Evolutionary conservation across 371 early-diverging fungal genomes (phyloP).

Genomic region (Nematocida sp.): DNA sequence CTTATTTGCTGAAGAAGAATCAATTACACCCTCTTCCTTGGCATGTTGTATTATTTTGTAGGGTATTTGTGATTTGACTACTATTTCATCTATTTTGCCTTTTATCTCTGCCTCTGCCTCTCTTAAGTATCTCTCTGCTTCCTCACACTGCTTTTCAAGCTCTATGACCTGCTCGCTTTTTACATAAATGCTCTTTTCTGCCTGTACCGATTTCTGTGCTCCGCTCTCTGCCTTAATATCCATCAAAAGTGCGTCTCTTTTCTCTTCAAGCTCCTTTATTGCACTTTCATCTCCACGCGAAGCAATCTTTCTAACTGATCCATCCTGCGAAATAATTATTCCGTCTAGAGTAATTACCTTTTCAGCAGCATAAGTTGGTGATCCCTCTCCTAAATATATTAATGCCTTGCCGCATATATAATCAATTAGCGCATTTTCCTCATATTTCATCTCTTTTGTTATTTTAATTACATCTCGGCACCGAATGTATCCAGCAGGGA

Average conservation of each 20-base stretch:
- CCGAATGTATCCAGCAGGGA: conserved; percentile 11
- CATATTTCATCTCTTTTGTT: background rate
- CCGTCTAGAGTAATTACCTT: conserved; percentile 54
- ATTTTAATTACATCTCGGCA: conserved; percentile 11
- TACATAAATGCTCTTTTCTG: background rate
- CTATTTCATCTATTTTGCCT: conserved; percentile 1
- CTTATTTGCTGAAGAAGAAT: conserved; percentile 4
- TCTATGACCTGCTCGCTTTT: conserved; percentile 9
- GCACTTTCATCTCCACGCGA: background rate
- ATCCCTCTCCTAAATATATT: conserved; percentile 7
- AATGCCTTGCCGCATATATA: conserved; percentile 35
- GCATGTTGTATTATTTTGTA: conserved; percentile 1
- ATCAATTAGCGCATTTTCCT: background rate
- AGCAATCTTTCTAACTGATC: background rate
- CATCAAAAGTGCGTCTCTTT: conserved; percentile 21
- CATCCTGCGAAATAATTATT: conserved; percentile 33
- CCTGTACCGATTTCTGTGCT: no score
- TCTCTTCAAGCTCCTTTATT: conserved; percentile 19
- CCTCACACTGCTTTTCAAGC: background rate
- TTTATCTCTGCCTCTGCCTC: conserved; percentile 11
- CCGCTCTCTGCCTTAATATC: conserved; percentile 10
- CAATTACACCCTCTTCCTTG: conserved; percentile 14
- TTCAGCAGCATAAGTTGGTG: background rate
- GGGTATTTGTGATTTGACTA: background rate
- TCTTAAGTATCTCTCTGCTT: background rate